phyloP scores from a whole-genome alignment of 768 basidiomycete genomes.

The Tubosaeta sp. region DNA sequence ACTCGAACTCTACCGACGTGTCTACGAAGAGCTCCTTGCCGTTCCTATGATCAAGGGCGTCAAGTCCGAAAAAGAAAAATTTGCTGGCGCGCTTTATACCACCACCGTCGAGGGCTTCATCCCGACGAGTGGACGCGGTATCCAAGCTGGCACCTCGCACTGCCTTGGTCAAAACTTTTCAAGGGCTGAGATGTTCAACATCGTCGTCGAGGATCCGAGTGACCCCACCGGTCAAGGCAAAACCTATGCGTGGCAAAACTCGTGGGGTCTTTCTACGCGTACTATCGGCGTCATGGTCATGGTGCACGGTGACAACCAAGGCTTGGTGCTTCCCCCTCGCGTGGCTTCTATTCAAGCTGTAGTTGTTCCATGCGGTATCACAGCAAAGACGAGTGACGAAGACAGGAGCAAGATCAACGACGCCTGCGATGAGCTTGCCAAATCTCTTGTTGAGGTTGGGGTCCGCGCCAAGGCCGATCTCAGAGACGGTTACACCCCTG shows the following conservation, averaged over 20 bases:
- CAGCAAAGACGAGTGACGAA: constrained; percentile 72
- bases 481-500: constrained; percentile 94
- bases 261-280: constrained; percentile 96
- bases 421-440: constrained; percentile 74
- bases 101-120: constrained; percentile 98
- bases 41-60: constrained; percentile 96
- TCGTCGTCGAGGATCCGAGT: constrained; percentile 91
- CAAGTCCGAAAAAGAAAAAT: constrained; percentile 99
- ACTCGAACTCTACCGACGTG: constrained; percentile 90
- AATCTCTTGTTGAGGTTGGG: constrained; percentile 64
- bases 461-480: constrained; percentile 87
- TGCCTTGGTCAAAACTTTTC: constrained; percentile 99
- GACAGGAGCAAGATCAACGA: constrained; percentile 68
- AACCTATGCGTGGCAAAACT: constrained; percentile 94
- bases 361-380: constrained; percentile 91
- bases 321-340: constrained; percentile 93
- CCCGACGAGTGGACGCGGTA: constrained; percentile 93
- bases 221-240: constrained; percentile 64
- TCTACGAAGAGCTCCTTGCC: constrained; percentile 95
- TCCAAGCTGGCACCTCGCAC: constrained; percentile 97
- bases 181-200: constrained; percentile 94
- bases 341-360: constrained; percentile 92
- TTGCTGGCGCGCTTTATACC: constrained; percentile 96
- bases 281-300: constrained; percentile 99
- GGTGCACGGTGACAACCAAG: constrained; percentile 98